Evolutionary conservation across 139 green algal genomes (phyloP), one percentile per base, ranked within the genome.

Genomic region (Tetraselmis chui): DNA sequence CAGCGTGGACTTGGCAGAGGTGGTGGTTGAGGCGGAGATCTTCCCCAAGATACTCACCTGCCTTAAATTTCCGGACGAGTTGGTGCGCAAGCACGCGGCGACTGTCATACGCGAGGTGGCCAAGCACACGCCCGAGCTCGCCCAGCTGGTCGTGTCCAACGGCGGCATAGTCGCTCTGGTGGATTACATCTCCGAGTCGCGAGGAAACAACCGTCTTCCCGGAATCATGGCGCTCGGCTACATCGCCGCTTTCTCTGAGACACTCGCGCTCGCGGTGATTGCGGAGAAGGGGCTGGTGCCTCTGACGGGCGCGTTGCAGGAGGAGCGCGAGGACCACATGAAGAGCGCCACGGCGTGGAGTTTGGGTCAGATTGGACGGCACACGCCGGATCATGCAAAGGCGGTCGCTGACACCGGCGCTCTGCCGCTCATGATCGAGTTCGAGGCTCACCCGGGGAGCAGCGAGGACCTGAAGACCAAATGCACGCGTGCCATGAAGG

Each of bases 111-210:
- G 87, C 58, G 91, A 96, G 84, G 89, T 97, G n/a, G 90, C 88
- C 24, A 96, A 96, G 89, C 94, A 98, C 87, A 96, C 93, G n/a
- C 91, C 94, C 1, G 94, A 96, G 86, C 88, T 97, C 75, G 94
- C 94, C 29, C 92, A 97, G 89, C 91, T 96, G 79, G 88, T 98
- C 45, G 93, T 97, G 31, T 89, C 87, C 59, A 93, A 91, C 80
- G 94, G 94, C 31, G 94, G 93, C 76, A 91, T 96, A 25, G 94
- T 87, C 23, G 91, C 94, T 28, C 87, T 97, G 26, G 94, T 97
- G 30, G 92, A 96, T 83, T 95, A 94, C 81, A 89, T 96, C 2
- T 29, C 76, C 24, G 81, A 90, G 75, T 67, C 45, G 45, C 45
- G 45, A 30, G 83, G 83, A 30, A 85, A 84, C 75, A 89, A 83